Conservation (phyloP, 305 asterid species). For the Fraxinus sp. region DNA sequence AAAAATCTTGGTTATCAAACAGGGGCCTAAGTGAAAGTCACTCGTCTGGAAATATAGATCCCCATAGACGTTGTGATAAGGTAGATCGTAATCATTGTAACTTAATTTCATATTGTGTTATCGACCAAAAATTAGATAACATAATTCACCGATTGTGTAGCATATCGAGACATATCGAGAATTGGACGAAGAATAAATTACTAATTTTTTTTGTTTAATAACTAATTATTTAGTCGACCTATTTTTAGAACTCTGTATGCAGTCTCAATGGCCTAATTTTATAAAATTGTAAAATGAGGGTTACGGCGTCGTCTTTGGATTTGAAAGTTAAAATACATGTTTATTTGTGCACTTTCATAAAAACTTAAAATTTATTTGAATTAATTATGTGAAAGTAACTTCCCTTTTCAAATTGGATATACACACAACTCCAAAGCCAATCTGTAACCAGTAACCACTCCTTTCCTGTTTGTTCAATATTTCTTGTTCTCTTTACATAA, state of each 20-base stretch:
- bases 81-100: not conserved
- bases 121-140: not conserved
- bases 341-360: not conserved
- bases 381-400: too few relatives aligned
- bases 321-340: not conserved
- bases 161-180: not conserved
- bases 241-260: not conserved
- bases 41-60: not conserved
- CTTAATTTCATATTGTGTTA: too few relatives aligned
- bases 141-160: too few relatives aligned
- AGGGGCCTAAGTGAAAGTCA: not conserved
- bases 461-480: not conserved
- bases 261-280: not conserved
- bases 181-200: not conserved
- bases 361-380: too few relatives aligned
- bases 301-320: not conserved
- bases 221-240: not conserved
- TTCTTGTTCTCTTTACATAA: not conserved
- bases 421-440: too few relatives aligned
- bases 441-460: not conserved
- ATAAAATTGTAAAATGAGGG: not conserved
- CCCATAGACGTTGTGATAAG: not conserved
- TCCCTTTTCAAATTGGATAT: too few relatives aligned
- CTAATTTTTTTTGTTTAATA: not conserved
- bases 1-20: too few relatives aligned